Evolutionary conservation across 2,329 filamentous ascomycete species (phyloP).

Genomic region (Zasmidium angulare): DNA sequence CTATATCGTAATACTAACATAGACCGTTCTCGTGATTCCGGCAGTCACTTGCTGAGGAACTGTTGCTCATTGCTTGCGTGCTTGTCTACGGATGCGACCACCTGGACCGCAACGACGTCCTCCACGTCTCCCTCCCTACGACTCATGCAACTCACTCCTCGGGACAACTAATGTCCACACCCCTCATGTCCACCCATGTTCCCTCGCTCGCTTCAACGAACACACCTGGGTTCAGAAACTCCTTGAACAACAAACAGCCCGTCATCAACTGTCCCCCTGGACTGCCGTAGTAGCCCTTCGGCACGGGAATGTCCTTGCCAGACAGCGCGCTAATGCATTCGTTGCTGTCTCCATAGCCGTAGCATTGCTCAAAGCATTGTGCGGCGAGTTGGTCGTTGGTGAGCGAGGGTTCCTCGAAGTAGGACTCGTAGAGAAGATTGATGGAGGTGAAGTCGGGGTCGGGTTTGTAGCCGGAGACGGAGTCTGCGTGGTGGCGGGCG

Average conservation of each 20-base stretch:
- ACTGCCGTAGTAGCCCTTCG: background rate
- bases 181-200: background rate
- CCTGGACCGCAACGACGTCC: no score
- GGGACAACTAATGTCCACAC: background rate
- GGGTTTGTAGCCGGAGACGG: background rate
- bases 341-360: background rate
- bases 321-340: background rate
- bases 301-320: background rate
- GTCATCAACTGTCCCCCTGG: background rate
- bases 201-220: background rate
- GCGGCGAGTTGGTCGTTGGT: background rate
- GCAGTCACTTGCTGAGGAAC: no score
- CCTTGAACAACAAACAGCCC: background rate
- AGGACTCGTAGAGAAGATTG: background rate
- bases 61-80: no score
- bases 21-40: no score
- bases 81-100: no score
- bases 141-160: background rate
- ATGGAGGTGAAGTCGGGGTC: background rate
- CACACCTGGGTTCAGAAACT: background rate
- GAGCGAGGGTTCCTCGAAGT: background rate
- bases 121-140: background rate
- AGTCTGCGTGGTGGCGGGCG: background rate
- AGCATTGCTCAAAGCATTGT: background rate
- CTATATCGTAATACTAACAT: no score